These are phyloP conservation scores for Thraustotheca clavata DNA, from an alignment of 352 stramenopile species.

Conservation along the genomic window DNA sequence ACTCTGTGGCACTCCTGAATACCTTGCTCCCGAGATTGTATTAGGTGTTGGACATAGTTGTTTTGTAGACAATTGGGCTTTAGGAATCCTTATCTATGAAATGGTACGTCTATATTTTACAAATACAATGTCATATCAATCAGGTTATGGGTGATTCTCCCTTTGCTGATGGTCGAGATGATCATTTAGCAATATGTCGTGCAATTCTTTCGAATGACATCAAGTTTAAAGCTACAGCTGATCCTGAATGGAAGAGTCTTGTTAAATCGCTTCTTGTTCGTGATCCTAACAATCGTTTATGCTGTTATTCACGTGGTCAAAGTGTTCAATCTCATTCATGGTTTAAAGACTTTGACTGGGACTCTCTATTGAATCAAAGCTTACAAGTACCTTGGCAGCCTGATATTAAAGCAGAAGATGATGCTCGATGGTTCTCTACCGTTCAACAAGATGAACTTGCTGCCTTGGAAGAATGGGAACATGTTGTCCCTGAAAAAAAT, in stretches of 20 bases:
- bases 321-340: conserved; percentile 29
- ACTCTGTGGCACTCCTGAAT: conserved; percentile 90
- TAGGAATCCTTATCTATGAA: conserved; percentile 84
- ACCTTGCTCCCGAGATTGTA: conserved; percentile 91
- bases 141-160: conserved; percentile 28
- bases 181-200: conserved; percentile 31
- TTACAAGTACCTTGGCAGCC: conserved; percentile 39
- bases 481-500: conserved; percentile 25
- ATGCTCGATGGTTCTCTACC: conserved; percentile 34
- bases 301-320: conserved; percentile 27
- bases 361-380: conserved; percentile 26
- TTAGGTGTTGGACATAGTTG: conserved; percentile 79
- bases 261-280: conserved; percentile 36
- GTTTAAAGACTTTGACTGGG: conserved; percentile 40
- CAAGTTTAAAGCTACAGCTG: conserved; percentile 26
- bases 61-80: conserved; percentile 80
- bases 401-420: conserved; percentile 30
- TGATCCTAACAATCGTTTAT: conserved; percentile 33
- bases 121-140: conserved; percentile 28
- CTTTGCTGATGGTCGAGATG: conserved; percentile 26
- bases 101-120: conserved; percentile 72
- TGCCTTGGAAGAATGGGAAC: conserved; percentile 32
- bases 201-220: conserved; percentile 28
- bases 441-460: conserved; percentile 30
- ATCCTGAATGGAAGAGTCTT: conserved; percentile 32